Evolutionary conservation across 176 grass and related monocot genomes (phyloP).

Genomic region (Juncus effusus): DNA sequence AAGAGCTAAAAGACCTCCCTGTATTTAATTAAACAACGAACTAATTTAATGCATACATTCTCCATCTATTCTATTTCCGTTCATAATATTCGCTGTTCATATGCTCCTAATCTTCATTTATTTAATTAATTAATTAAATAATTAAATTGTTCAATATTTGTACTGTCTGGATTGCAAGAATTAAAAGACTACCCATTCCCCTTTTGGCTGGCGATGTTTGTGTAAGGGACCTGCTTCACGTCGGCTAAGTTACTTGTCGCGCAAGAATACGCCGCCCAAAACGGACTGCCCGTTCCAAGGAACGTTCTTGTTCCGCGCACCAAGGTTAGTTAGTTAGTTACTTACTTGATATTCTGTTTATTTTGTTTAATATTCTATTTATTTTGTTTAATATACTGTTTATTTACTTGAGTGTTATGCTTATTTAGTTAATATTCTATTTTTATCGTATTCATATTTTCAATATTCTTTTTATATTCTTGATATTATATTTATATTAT

Average conservation of each 20-base stretch:
- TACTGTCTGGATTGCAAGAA: slow-evolving; percentile 69
- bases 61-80: too few relatives aligned
- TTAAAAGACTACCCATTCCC: slow-evolving; percentile 81
- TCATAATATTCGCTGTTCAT: too few relatives aligned
- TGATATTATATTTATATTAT: too few relatives aligned
- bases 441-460: neutral
- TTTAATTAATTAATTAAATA: neutral
- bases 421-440: neutral
- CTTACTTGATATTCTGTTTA: neutral
- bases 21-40: neutral
- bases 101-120: too few relatives aligned
- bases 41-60: too few relatives aligned
- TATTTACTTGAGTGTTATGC: neutral
- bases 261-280: slow-evolving; percentile 85
- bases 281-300: slow-evolving; percentile 62
- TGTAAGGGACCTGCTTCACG: slow-evolving; percentile 82
- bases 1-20: neutral
- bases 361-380: too few relatives aligned
- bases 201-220: slow-evolving; percentile 94
- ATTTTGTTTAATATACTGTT: neutral
- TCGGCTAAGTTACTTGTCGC: slow-evolving; percentile 72
- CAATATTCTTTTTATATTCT: neutral
- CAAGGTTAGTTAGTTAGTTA: slow-evolving; percentile 46
- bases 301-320: slow-evolving; percentile 95
- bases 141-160: neutral